These are phyloP conservation scores for Luzula sylvatica DNA, from an alignment of 176 grass and related monocot genomes.

Conservation along the genomic window DNA sequence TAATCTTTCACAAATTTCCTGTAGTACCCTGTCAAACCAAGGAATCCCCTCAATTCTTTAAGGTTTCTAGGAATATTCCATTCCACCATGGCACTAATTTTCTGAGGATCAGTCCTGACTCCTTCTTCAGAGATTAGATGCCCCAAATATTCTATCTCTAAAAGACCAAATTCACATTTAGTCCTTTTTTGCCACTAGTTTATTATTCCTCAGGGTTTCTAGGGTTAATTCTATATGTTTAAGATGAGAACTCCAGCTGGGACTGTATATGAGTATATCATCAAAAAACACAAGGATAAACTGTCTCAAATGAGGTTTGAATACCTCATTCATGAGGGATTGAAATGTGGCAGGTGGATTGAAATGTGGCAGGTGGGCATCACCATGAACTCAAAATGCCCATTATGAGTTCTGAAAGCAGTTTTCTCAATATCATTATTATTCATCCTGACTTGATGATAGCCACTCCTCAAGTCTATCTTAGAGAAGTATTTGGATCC, in stretches of 20 bases:
- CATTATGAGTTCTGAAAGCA: neutral
- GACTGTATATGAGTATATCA: neutral
- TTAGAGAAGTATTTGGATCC: neutral
- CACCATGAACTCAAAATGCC: neutral
- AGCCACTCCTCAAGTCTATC: neutral
- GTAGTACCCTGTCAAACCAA: neutral
- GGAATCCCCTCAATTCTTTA: neutral
- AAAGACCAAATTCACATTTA: constrained; percentile 1
- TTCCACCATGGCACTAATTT: neutral
- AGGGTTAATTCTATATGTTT: neutral
- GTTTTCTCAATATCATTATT: neutral
- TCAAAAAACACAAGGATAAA: neutral
- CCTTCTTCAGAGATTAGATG: neutral
- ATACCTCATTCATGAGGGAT: too few species aligned
- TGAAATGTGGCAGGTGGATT: neutral
- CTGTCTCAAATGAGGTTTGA: too few species aligned
- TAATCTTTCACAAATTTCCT: neutral
- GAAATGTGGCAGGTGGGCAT: neutral
- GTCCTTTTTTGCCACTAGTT: neutral
- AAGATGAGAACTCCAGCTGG: neutral
- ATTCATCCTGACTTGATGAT: neutral
- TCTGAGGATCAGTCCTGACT: neutral
- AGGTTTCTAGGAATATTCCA: neutral
- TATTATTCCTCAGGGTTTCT: neutral
- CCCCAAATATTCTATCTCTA: neutral